Percentiles rank a stretch among this genome's conserved stretches.
Evolutionary conservation across 306 rosid genomes (phyloP).

Genomic region (Castanopsis chinensis): DNA sequence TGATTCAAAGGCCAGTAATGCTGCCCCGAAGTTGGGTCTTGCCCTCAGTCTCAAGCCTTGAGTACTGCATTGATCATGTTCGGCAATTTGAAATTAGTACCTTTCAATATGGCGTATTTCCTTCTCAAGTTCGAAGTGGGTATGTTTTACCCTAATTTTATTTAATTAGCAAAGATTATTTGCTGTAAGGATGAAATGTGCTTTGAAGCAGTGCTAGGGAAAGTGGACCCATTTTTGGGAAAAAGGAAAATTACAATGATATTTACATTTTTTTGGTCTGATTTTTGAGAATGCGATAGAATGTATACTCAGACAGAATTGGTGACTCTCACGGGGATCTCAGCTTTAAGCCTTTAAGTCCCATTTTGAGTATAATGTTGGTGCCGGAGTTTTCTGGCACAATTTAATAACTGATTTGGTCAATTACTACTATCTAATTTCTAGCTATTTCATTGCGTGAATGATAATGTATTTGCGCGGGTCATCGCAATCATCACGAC

Average conservation of each 20-base stretch:
- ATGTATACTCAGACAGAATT: neutral
- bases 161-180: constrained; percentile 32
- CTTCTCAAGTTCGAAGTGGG: constrained; percentile 28
- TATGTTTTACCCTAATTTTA: constrained; percentile 33
- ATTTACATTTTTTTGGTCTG: constrained; percentile 1
- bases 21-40: constrained; percentile 77
- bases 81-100: constrained; percentile 15
- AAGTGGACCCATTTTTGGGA: constrained; percentile 56
- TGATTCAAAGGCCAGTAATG: constrained; percentile 54
- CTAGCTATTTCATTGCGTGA: too few relatives aligned
- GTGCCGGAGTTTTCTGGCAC: too few relatives aligned
- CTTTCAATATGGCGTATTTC: constrained; percentile 18
- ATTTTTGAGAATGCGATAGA: neutral
- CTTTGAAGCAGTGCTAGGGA: constrained; percentile 33
- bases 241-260: neutral
- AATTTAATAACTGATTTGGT: too few relatives aligned
- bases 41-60: constrained; percentile 85
- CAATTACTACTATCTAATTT: too few relatives aligned
- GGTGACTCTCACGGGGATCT: neutral
- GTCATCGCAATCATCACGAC: too few relatives aligned
- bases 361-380: too few relatives aligned
- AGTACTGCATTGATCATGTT: constrained; percentile 16
- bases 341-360: too few relatives aligned
- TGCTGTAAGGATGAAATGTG: constrained; percentile 28
- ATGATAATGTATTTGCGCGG: too few relatives aligned